These are phyloP conservation scores for Aureobasidium sp. DNA, from an alignment of 2,329 filamentous ascomycete species.

Conservation along the genomic window DNA sequence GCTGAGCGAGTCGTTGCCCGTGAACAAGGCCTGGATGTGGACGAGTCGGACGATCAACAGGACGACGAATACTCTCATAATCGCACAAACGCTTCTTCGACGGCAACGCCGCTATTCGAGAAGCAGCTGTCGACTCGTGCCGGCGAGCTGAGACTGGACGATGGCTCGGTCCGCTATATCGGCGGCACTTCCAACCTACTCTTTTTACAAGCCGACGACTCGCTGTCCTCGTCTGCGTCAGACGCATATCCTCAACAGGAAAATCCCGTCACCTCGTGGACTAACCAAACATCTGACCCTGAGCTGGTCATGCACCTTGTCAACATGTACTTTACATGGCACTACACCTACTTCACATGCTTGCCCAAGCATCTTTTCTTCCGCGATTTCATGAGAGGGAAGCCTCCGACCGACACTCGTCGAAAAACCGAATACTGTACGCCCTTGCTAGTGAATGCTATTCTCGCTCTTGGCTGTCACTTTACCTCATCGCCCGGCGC, in stretches of 20 bases:
- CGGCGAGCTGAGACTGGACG: slow-evolving; percentile 79
- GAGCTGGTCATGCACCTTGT: slow-evolving; percentile 77
- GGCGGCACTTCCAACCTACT: slow-evolving; percentile 92
- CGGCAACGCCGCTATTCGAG: slow-evolving; percentile 46
- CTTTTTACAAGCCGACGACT: slow-evolving; percentile 51
- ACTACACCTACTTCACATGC: slow-evolving; percentile 93
- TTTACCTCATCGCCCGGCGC: slow-evolving; percentile 73
- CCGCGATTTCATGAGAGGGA: slow-evolving; percentile 70
- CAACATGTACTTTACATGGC: slow-evolving; percentile 98
- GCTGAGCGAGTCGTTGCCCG: slow-evolving; percentile 50
- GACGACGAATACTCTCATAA: slow-evolving; percentile 25
- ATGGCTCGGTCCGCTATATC: slow-evolving; percentile 83
- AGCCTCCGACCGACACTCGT: slow-evolving; percentile 39
- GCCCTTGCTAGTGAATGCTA: slow-evolving; percentile 81
- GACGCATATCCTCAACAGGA: slow-evolving; percentile 46
- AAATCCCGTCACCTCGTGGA: slow-evolving; percentile 78
- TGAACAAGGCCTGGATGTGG: slow-evolving; percentile 39
- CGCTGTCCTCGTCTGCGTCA: slow-evolving; percentile 23
- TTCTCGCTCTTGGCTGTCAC: slow-evolving; percentile 87
- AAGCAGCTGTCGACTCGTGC: slow-evolving; percentile 83
- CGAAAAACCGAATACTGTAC: slow-evolving; percentile 71
- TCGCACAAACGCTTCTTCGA: slow-evolving; percentile 25
- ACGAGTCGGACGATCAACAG: slow-evolving; percentile 34
- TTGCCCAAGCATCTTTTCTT: slow-evolving; percentile 82
- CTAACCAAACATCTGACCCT: slow-evolving; percentile 70